Conservation (phyloP, 208 protist genomes). For the Naegleria lovaniensis region DNA sequence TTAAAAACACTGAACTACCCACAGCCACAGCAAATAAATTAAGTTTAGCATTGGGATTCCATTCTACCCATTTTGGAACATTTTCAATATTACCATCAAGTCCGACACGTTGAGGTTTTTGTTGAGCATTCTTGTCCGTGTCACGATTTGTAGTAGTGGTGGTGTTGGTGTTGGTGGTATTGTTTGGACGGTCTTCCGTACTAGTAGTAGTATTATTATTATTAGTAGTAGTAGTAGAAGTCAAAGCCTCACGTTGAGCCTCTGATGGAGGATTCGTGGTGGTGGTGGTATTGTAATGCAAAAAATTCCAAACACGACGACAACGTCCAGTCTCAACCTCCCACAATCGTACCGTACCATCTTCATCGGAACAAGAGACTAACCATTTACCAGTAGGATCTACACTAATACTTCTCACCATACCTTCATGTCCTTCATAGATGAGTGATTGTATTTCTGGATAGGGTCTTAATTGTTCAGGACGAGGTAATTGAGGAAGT, state of each 20-base stretch:
- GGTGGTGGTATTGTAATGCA: slow-evolving; percentile 37
- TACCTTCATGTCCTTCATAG: slow-evolving; percentile 89
- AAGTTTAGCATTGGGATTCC: slow-evolving; percentile 78
- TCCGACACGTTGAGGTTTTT: slow-evolving; percentile 18
- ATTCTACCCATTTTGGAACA: slow-evolving; percentile 68
- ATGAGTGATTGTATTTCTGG: slow-evolving; percentile 85
- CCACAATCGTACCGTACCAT: slow-evolving; percentile 91
- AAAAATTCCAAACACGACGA: slow-evolving; percentile 75
- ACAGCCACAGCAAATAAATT: slow-evolving; percentile 77
- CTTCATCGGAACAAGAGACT: slow-evolving; percentile 83
- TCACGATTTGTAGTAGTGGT: too few relatives aligned
- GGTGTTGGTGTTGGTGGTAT: not conserved
- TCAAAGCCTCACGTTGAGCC: not conserved
- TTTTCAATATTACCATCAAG: slow-evolving; percentile 50
- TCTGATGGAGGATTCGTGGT: slow-evolving; percentile 35
- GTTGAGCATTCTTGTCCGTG: too few relatives aligned
- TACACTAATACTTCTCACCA: slow-evolving; percentile 83
- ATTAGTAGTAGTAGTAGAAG: too few relatives aligned
- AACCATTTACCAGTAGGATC: slow-evolving; percentile 93
- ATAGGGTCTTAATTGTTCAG: slow-evolving; percentile 96
- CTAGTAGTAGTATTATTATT: not conserved
- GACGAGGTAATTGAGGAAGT: slow-evolving; percentile 93
- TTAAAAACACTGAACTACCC: slow-evolving; percentile 75
- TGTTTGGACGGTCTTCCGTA: too few relatives aligned
- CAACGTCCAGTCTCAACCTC: slow-evolving; percentile 94